Evolutionary conservation across 805 yeast genomes (phyloP).

Genomic region (Suhomyces prunicola): DNA sequence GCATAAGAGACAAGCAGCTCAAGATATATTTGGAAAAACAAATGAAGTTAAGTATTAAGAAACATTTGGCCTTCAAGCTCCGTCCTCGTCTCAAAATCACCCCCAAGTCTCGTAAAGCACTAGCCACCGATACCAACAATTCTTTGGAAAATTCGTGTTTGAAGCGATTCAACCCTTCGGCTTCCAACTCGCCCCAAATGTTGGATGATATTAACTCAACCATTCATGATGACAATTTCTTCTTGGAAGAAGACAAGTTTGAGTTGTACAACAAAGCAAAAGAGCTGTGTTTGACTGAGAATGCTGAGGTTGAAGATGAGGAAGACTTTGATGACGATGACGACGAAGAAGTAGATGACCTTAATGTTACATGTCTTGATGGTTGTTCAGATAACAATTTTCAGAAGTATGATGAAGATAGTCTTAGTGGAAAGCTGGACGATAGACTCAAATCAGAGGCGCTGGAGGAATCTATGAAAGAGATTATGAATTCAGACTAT

Average conservation of each 20-base stretch:
- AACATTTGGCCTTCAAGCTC: conserved; percentile 24
- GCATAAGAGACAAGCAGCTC: conserved; percentile 40
- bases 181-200: conserved; percentile 41
- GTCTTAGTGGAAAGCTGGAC: not conserved
- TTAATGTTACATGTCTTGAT: not conserved
- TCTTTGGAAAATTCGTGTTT: conserved; percentile 5
- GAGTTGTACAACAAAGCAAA: conserved; percentile 25
- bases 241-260: conserved; percentile 33
- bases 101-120: conserved; percentile 30
- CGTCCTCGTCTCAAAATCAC: conserved; percentile 34
- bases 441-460: conserved; percentile 9
- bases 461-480: conserved; percentile 1
- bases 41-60: conserved; percentile 30
- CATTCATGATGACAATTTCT: conserved; percentile 28
- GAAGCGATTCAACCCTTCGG: conserved; percentile 30
- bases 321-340: conserved; percentile 27
- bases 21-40: conserved; percentile 36
- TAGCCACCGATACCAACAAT: not conserved
- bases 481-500: conserved; percentile 12
- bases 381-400: not conserved
- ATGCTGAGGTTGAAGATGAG: conserved; percentile 15
- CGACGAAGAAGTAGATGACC: conserved; percentile 25
- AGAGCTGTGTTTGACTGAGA: conserved; percentile 19
- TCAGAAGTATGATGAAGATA: not conserved
- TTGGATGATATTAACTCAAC: conserved; percentile 26